Evolutionary conservation across 2,329 filamentous ascomycete genomes (phyloP).

Genomic region (Pyrenophora seminiperda): DNA sequence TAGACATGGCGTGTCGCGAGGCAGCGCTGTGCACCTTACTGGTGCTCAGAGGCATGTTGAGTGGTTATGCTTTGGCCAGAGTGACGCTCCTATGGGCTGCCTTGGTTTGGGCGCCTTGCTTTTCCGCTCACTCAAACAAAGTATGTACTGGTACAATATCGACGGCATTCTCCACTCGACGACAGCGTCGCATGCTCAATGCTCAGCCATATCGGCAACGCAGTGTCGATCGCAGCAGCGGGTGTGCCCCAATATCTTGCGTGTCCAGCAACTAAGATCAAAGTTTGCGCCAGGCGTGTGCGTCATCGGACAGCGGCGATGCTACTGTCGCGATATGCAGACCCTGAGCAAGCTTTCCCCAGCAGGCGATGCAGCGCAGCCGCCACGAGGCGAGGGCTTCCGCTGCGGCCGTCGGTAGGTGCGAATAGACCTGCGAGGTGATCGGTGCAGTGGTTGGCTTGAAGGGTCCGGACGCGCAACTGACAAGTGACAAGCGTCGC

Average conservation of each 20-base stretch:
- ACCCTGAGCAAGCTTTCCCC: conserved; percentile 27
- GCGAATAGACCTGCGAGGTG: conserved; percentile 22
- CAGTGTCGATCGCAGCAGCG: conserved; percentile 39
- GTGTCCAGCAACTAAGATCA: not conserved
- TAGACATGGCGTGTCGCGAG: conserved; percentile 20
- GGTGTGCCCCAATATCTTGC: conserved; percentile 13
- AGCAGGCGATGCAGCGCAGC: conserved; percentile 15
- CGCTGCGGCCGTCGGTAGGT: conserved; percentile 23
- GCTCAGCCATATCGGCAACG: conserved; percentile 42
- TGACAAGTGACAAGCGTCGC: conserved; percentile 42
- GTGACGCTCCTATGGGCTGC: conserved; percentile 17
- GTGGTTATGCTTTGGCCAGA: conserved; percentile 24
- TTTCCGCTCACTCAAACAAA: conserved; percentile 11
- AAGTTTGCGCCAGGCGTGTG: conserved; percentile 15
- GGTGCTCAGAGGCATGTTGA: conserved; percentile 17
- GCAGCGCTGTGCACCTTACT: conserved; percentile 27
- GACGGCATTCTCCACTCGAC: conserved; percentile 18
- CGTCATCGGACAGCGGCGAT: conserved; percentile 12
- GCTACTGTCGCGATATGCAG: conserved; percentile 19
- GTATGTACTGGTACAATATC: no score
- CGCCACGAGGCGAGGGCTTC: conserved; percentile 18
- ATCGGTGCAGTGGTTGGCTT: conserved; percentile 29
- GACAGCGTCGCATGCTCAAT: conserved; percentile 22
- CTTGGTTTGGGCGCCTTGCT: conserved; percentile 18
- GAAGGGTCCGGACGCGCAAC: conserved; percentile 35